Conservation (phyloP, 164 flowering plant species). For the Aristolochia fimbriata region DNA sequence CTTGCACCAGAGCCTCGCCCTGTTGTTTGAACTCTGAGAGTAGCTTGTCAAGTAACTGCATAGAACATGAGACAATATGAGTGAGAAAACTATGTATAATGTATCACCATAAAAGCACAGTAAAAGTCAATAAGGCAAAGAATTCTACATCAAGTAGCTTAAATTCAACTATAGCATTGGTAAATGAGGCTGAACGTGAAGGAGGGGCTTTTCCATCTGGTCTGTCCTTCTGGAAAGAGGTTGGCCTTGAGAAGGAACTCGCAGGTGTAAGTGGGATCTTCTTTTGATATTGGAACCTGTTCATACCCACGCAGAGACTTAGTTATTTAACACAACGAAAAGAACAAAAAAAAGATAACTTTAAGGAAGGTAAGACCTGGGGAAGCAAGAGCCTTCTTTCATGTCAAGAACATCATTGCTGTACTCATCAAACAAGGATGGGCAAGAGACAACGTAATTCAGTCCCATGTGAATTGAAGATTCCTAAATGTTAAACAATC, state of each 20-base stretch:
- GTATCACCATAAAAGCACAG: no score
- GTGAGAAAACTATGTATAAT: neutral
- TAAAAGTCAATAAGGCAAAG: neutral
- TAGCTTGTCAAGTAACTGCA: conserved; percentile 46
- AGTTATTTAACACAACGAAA: neutral
- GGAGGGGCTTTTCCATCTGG: conserved; percentile 21
- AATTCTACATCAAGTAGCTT: conserved; percentile 67
- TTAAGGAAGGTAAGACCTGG: conserved; percentile 35
- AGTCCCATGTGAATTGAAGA: conserved; percentile 63
- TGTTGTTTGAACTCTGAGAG: conserved; percentile 43
- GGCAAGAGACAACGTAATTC: conserved; percentile 50
- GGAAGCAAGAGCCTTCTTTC: conserved; percentile 81
- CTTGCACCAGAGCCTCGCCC: conserved; percentile 45
- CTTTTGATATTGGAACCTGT: conserved; percentile 59
- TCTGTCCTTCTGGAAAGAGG: conserved; percentile 29
- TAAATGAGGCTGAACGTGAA: conserved; percentile 39
- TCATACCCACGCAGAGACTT: conserved; percentile 4
- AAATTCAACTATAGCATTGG: conserved; percentile 39
- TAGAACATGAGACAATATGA: neutral
- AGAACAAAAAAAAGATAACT: neutral
- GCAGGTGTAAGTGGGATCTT: conserved; percentile 15
- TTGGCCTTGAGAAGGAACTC: conserved; percentile 39
- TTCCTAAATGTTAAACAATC: conserved; percentile 34
- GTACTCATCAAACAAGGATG: conserved; percentile 80
- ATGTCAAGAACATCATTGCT: conserved; percentile 81